Evolutionary conservation across 345 rosid genomes (phyloP).

Genomic region (Stellera chamaejasme): DNA sequence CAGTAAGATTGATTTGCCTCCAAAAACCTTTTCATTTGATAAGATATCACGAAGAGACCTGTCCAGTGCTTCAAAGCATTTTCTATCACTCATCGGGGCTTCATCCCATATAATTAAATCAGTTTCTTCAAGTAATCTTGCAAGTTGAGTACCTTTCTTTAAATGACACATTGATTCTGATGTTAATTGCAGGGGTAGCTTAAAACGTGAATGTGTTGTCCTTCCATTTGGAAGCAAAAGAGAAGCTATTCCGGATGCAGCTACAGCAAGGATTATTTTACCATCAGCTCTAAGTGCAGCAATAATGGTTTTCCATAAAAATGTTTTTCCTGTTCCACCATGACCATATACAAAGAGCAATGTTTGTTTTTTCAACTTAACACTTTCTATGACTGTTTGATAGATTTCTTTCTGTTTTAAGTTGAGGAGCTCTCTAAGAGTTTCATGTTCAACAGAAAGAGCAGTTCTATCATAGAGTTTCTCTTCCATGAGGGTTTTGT

Average conservation of each 20-base stretch:
- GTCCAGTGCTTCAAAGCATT: neutral
- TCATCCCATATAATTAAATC: neutral
- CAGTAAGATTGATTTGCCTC: neutral
- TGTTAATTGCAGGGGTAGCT: neutral
- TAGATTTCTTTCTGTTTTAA: neutral
- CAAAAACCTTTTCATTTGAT: neutral
- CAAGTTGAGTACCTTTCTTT: neutral
- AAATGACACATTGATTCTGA: neutral
- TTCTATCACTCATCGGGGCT: neutral
- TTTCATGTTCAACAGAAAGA: too few relatives aligned
- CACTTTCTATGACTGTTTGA: neutral
- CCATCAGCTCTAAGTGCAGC: neutral
- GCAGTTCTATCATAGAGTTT: too few relatives aligned
- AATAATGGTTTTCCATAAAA: neutral
- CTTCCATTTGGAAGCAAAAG: neutral
- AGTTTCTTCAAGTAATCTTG: neutral
- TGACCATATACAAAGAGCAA: neutral
- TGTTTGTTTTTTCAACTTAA: too few relatives aligned
- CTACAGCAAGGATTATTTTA: neutral
- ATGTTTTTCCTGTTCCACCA: conserved; percentile 1
- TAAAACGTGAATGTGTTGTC: conserved; percentile 1
- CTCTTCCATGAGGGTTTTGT: too few relatives aligned
- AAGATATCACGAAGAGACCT: neutral
- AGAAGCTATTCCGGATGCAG: neutral
- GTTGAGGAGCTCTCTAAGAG: too few relatives aligned